phyloP scores from a whole-genome alignment of 345 rosid species.

The Carallia pectinifolia region DNA sequence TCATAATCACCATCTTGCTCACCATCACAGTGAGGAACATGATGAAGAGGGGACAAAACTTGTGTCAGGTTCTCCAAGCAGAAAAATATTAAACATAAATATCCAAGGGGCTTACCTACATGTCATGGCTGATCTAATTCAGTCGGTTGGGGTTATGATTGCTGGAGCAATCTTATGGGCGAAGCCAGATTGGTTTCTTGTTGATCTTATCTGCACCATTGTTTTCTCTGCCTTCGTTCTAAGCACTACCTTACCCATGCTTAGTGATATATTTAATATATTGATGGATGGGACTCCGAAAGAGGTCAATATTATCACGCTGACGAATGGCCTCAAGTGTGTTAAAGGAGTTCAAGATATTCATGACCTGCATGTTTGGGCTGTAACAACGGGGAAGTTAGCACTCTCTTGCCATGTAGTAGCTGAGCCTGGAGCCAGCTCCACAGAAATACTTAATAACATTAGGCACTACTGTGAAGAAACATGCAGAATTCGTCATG shows the following conservation, averaged over 20 bases:
- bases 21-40: conserved; percentile 17
- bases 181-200: conserved; percentile 56
- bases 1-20: conserved; percentile 27
- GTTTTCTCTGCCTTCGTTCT: conserved; percentile 58
- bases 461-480: conserved; percentile 56
- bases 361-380: conserved; percentile 83
- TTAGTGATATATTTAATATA: conserved; percentile 49
- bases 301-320: conserved; percentile 43
- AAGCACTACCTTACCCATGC: conserved; percentile 56
- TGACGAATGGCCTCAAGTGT: conserved; percentile 45
- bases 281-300: conserved; percentile 70
- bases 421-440: conserved; percentile 49
- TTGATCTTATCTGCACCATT: conserved; percentile 70
- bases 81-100: conserved; percentile 55
- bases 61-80: conserved; percentile 28
- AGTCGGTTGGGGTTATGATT: conserved; percentile 74
- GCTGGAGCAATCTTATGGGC: conserved; percentile 71
- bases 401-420: conserved; percentile 69
- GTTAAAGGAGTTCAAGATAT: conserved; percentile 53
- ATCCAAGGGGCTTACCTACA: conserved; percentile 86
- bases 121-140: conserved; percentile 69
- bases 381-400: conserved; percentile 61
- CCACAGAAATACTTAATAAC: conserved; percentile 41
- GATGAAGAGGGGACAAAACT: conserved; percentile 39
- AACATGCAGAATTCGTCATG: conserved; percentile 54